Base-by-base conservation (phyloP, 2,329 filamentous ascomycete species). In the Fusarium sp. region DNA sequence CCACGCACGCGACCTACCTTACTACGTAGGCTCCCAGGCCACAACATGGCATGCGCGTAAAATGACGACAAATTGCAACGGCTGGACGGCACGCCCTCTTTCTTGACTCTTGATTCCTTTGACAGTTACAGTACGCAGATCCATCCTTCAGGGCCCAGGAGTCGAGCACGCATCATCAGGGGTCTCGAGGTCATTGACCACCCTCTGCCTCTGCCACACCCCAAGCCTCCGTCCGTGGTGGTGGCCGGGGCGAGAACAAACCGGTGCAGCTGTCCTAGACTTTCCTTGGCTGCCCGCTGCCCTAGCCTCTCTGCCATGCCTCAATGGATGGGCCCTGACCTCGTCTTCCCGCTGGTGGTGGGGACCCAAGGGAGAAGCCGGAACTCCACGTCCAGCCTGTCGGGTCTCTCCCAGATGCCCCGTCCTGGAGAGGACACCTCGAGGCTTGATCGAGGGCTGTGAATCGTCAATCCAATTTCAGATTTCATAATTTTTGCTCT, bases 171-270 rank as follows among this genome's bases (percentile, higher is more conserved):
- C 52, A 58, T 35, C 64, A 56, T 45, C 69, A 74, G 68, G 69
- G 71, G 74, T 70, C 71, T 69, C 54, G 59, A 65, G 63, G 68
- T 64, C 68, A 69, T 68, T 61, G 63, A 73, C 68, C 71, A 73
- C 63, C 66, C 60, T 54, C 52, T 63, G 22, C 65, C 45, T 25
- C 42, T 47, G 42, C 42, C 42, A 47, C 60, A 71, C 64, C 71
- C 27, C 66, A 74, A 70, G 68, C 73, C 63, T 74, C 33, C 56
- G 63, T 65, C 42, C 56, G 68, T 73, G 57, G 67, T 76, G 72
- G 68, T 73, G 78, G 74, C 71, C 63, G 66, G 65, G 71, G 78
- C 80, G 80, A 81, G 79, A 81, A 81, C 73, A 80, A 80, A 81
- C 79, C 80, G 79, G 80, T 78, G 67, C 66, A 56, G 60, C 61